A percentile compares a stretch with the other conserved stretches of the same genome.
Conservation (phyloP, 176 grass and related monocot genomes). For the Rhipidocladum racemiflorum region DNA sequence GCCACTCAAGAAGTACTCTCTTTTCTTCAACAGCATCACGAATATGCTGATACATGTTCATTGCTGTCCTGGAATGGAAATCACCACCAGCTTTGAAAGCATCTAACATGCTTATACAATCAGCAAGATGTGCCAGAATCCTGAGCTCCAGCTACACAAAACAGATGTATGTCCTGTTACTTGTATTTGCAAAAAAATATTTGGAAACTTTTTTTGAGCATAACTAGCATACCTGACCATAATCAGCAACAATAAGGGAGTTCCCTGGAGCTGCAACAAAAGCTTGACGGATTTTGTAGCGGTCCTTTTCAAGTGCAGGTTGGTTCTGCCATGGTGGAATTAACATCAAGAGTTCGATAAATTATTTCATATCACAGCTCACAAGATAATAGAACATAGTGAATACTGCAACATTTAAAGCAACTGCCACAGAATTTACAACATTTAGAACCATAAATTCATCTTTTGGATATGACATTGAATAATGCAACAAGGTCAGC, state of each 20-base stretch:
- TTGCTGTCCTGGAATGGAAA: constrained; percentile 95
- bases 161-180: constrained; percentile 21
- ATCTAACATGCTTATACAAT: constrained; percentile 87
- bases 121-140: constrained; percentile 91
- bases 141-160: constrained; percentile 80
- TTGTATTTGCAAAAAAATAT: constrained; percentile 14
- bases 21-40: constrained; percentile 71
- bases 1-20: constrained; percentile 92
- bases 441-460: constrained; percentile 5
- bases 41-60: constrained; percentile 94
- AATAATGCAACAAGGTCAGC: constrained; percentile 9
- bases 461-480: not conserved
- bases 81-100: constrained; percentile 93
- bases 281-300: constrained; percentile 94
- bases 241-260: constrained; percentile 98
- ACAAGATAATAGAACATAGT: no score
- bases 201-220: not conserved
- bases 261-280: constrained; percentile 86
- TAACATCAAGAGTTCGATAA: constrained; percentile 25
- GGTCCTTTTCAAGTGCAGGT: constrained; percentile 91
- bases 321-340: constrained; percentile 64
- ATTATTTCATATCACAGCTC: constrained; percentile 15
- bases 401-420: constrained; percentile 19
- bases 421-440: constrained; percentile 3
- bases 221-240: constrained; percentile 75